Evolutionary conservation across 2,329 filamentous ascomycete species (phyloP).

Genomic region (Blumeria graminis): DNA sequence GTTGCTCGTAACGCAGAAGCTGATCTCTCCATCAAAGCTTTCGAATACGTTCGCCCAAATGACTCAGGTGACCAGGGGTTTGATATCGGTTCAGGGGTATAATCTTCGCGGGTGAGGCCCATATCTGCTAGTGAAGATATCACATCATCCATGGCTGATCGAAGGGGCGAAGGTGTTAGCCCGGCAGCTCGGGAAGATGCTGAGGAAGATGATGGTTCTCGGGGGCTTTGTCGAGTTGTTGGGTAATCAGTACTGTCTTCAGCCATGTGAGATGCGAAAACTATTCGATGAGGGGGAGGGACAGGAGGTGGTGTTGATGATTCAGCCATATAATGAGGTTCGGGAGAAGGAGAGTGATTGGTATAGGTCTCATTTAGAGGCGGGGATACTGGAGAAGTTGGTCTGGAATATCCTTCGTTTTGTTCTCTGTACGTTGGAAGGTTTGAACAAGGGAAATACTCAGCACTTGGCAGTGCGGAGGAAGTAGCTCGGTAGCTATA

Average conservation of each 20-base stretch:
- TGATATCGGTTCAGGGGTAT: constrained; percentile 30
- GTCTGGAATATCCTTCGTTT: constrained; percentile 17
- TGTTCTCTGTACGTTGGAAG: constrained; percentile 13
- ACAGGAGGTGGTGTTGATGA: constrained; percentile 36
- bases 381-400: constrained; percentile 10
- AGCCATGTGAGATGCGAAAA: constrained; percentile 11
- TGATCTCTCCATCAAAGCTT: too few species aligned
- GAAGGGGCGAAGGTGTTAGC: constrained; percentile 70
- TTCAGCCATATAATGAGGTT: constrained; percentile 14
- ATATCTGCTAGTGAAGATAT: constrained; percentile 88
- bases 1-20: constrained; percentile 20
- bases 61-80: constrained; percentile 83
- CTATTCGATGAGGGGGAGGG: constrained; percentile 61
- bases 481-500: constrained; percentile 11
- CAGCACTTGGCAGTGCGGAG: constrained; percentile 11
- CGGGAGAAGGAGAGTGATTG: constrained; percentile 18
- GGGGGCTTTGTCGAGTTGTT: constrained; percentile 27
- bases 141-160: constrained; percentile 93
- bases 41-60: constrained; percentile 29
- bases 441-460: constrained; percentile 5
- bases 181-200: constrained; percentile 42
- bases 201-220: constrained; percentile 36
- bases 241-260: constrained; percentile 19
- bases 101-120: constrained; percentile 33
- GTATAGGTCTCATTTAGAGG: constrained; percentile 11